Evolutionary conservation across 2,329 filamentous ascomycete species (phyloP).

Genomic region (Macroventuria anomochaeta): DNA sequence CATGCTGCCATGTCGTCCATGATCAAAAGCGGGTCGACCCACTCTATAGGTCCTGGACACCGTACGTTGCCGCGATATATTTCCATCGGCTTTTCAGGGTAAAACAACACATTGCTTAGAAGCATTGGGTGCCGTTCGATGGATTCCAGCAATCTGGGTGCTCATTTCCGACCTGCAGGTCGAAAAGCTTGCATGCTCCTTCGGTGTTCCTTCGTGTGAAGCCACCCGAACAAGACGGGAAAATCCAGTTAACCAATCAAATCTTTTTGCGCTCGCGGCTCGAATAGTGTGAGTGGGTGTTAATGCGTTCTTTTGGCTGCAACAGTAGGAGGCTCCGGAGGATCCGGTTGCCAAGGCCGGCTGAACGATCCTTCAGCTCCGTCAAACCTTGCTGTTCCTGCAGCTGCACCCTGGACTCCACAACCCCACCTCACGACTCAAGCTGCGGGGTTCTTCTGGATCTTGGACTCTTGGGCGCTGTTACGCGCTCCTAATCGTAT

Average conservation of each 20-base stretch:
- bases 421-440: not conserved
- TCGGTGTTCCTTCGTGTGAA: not conserved
- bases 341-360: too few relatives aligned
- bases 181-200: not conserved
- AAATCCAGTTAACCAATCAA: not conserved
- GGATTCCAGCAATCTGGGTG: not conserved
- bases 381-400: not conserved
- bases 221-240: not conserved
- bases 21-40: too few relatives aligned
- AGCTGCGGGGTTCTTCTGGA: too few relatives aligned
- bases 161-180: conserved; percentile 2
- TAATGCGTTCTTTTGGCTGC: not conserved
- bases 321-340: too few relatives aligned
- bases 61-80: too few relatives aligned
- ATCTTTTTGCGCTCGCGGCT: not conserved
- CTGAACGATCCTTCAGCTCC: not conserved
- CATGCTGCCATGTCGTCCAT: too few relatives aligned
- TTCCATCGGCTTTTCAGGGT: too few relatives aligned
- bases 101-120: not conserved
- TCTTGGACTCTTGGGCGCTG: not conserved
- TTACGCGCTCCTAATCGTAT: too few relatives aligned
- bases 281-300: not conserved
- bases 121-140: not conserved
- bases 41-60: too few relatives aligned
- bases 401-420: not conserved